Evolutionary conservation across 805 yeast genomes (phyloP).

Genomic region (Brettanomyces nanus): DNA sequence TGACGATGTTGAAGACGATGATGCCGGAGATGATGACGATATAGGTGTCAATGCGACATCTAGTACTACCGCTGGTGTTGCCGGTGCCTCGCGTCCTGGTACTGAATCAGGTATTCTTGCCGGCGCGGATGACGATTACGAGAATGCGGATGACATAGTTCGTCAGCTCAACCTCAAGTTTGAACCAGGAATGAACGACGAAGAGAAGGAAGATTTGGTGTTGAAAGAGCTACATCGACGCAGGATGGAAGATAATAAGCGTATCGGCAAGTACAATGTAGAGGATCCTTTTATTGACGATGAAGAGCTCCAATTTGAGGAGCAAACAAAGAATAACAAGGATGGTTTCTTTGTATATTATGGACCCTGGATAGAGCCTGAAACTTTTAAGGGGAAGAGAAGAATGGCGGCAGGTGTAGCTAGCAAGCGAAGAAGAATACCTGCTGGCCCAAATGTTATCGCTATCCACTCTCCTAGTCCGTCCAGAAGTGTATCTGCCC

Average conservation of each 20-base stretch:
- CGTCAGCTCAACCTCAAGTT: slow-evolving; percentile 22
- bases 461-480: neutral
- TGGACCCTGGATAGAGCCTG: slow-evolving; percentile 48
- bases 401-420: neutral
- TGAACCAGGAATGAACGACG: slow-evolving; percentile 25
- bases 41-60: slow-evolving; percentile 18
- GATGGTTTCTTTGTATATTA: slow-evolving; percentile 95
- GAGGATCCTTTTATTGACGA: slow-evolving; percentile 97
- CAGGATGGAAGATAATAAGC: slow-evolving; percentile 48
- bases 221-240: slow-evolving; percentile 25
- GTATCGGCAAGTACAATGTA: slow-evolving; percentile 84
- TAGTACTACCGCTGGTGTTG: slow-evolving; percentile 3
- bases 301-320: slow-evolving; percentile 86
- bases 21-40: slow-evolving; percentile 26
- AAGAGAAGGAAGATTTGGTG: slow-evolving; percentile 25
- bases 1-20: slow-evolving; percentile 42
- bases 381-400: neutral
- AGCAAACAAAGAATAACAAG: slow-evolving; percentile 82
- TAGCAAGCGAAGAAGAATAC: neutral
- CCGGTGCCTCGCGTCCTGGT: slow-evolving; percentile 24
- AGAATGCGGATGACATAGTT: slow-evolving; percentile 29
- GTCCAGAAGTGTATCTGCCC: neutral
- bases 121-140: slow-evolving; percentile 16
- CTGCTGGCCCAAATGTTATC: neutral
- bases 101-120: slow-evolving; percentile 35